phyloP scores from a whole-genome alignment of 768 basidiomycete genomes.

The Clitopilus passeckerianus region DNA sequence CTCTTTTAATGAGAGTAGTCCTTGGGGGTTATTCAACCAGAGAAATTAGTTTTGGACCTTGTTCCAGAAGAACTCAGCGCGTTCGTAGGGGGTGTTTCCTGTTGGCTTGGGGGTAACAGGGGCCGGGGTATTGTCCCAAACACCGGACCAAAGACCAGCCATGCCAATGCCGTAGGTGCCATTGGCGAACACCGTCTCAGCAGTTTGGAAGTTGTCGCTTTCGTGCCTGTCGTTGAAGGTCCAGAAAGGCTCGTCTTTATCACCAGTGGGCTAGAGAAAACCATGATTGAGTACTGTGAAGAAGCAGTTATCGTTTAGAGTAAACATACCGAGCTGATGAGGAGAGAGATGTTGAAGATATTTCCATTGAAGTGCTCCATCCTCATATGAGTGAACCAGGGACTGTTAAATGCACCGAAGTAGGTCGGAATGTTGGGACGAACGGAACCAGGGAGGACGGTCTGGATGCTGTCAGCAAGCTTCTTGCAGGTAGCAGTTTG shows the following conservation, averaged over 20 bases:
- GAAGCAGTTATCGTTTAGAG: background rate
- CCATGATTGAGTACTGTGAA: background rate
- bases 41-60: background rate
- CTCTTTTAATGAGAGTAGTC: background rate
- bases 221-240: background rate
- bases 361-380: slow-evolving; percentile 19
- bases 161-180: background rate
- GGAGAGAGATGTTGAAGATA: slow-evolving; percentile 12
- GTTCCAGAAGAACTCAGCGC: background rate
- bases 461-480: slow-evolving; percentile 11
- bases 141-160: background rate
- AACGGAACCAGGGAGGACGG: slow-evolving; percentile 14
- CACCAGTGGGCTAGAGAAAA: slow-evolving; percentile 12
- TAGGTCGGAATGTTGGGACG: slow-evolving; percentile 17
- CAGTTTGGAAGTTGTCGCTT: background rate
- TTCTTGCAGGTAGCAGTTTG: slow-evolving; percentile 11
- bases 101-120: background rate
- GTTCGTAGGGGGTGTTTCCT: background rate
- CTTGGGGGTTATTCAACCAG: background rate
- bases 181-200: background rate
- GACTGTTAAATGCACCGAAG: slow-evolving; percentile 13
- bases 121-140: background rate
- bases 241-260: slow-evolving; percentile 14
- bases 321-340: slow-evolving; percentile 13
- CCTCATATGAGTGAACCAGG: slow-evolving; percentile 12